A percentile compares a stretch with the other conserved stretches of the same genome.
Evolutionary conservation across 306 rosid species (phyloP).

Genomic region (Geum urbanum): DNA sequence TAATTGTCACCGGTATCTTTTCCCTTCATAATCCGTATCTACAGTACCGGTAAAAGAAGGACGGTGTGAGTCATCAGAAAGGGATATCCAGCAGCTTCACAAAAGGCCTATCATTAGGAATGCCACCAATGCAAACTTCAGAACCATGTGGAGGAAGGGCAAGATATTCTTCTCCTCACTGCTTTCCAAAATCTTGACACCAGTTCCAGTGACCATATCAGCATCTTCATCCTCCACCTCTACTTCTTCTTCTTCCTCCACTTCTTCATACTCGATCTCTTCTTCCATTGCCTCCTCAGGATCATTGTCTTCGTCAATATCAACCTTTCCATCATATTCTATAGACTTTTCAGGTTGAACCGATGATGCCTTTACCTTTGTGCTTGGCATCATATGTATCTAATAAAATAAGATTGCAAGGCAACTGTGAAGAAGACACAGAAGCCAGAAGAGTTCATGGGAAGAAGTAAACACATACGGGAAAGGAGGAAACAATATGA

Average conservation of each 20-base stretch:
- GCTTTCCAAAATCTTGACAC: conserved; percentile 26
- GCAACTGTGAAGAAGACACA: conserved; percentile 97
- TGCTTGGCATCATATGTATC: conserved; percentile 78
- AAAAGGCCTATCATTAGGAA: conserved; percentile 68
- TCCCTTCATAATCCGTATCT: conserved; percentile 91
- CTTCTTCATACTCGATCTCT: conserved; percentile 85
- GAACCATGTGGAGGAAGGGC: conserved; percentile 97
- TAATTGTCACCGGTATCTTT: conserved; percentile 70
- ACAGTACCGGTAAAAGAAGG: conserved; percentile 5
- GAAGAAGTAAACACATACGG: conserved; percentile 77
- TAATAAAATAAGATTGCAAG: conserved; percentile 75
- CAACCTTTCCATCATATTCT: conserved; percentile 73
- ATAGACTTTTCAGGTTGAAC: conserved; percentile 58
- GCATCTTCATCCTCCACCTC: conserved; percentile 54
- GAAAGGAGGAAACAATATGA: conserved; percentile 79
- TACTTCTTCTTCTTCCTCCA: conserved; percentile 73
- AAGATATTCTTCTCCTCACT: conserved; percentile 65
- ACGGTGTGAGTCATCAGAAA: neutral
- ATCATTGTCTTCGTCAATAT: conserved; percentile 62
- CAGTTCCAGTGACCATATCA: conserved; percentile 20
- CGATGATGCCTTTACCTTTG: conserved; percentile 60
- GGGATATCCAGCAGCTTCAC: conserved; percentile 55
- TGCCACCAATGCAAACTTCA: conserved; percentile 91
- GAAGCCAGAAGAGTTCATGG: conserved; percentile 97
- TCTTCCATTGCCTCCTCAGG: conserved; percentile 77